Base-by-base conservation (phyloP, 345 rosid species). In the Acer campestre region DNA sequence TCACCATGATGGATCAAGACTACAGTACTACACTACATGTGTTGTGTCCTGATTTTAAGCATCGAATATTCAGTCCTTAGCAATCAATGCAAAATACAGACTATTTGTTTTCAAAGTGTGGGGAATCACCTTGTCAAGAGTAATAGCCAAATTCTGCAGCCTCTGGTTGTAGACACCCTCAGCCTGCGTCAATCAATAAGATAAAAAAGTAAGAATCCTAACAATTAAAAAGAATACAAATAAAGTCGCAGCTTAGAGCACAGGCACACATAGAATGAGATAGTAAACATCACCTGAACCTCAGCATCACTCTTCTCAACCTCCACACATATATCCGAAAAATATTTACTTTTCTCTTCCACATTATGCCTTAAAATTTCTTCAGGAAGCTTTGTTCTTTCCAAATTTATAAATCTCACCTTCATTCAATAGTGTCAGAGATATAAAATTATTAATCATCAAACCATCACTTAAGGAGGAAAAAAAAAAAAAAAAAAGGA, bases 101-200 rank as follows among this genome's bases (percentile, higher is more conserved):
- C 66, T 5, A 38, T 35, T n/a, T 29, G 46, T 29, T 75, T 35
- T 40, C 13, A 67, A 14, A 44, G 51, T 68, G 73, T 66, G 75
- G 55, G 68, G 65, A 83, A 66, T 78, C 80, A 97, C 99, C 98
- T 97, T 97, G 87, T 97, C 99, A 80, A 97, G 97, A 76, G 98
- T 97, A 62, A 93, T 86, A 46, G 99, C 99, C 90, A 97, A 81
- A 88, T 97, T 97, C 85, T 97, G 99, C 82, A 97, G 98, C 87
- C 99, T 91, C 92, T 97, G 99, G 83, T 97, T 97, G 85, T 92
- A 94, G 75, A 97, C 99, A 75, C 99, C 99, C 89, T 97, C 99
- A 70, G 99, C 99, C 99, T 97, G 89, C 67, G 25, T 29, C 80
- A 69, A 67, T 44, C 58, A 81, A 71, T 64, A 62, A 77, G 61